phyloP scores from a whole-genome alignment of 352 stramenopile species.

The Elongisporangium anandrum region DNA sequence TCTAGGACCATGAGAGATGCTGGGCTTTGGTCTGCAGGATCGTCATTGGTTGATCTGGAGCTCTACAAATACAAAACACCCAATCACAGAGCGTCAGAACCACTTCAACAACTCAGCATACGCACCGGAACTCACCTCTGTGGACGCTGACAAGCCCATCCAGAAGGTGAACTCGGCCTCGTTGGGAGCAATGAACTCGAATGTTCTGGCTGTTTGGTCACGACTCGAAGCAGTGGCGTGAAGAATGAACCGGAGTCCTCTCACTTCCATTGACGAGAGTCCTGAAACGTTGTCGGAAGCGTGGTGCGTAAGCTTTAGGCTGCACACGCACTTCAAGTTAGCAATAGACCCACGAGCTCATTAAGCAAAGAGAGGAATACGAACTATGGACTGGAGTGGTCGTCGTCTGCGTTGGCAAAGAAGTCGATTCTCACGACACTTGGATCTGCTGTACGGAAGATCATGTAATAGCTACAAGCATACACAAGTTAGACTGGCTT shows the following conservation, averaged over 20 bases:
- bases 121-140: background rate
- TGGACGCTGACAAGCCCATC: background rate
- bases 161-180: background rate
- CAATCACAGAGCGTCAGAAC: background rate
- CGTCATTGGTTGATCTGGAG: background rate
- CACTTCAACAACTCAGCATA: background rate
- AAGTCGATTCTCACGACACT: conserved; percentile 77
- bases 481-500: background rate
- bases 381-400: background rate
- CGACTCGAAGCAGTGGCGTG: background rate
- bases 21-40: background rate
- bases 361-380: too few species aligned
- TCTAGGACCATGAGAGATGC: background rate
- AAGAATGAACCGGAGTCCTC: background rate
- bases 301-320: background rate
- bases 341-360: background rate
- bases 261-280: background rate
- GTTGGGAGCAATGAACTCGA: background rate
- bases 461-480: conserved; percentile 61
- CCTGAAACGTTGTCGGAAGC: background rate
- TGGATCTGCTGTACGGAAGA: conserved; percentile 47
- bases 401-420: conserved; percentile 32
- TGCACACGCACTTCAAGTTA: background rate
- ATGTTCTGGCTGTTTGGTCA: background rate
- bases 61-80: background rate